These are phyloP conservation scores for Rosa multiflora DNA, from an alignment of 306 rosid genomes.

Conservation along the genomic window DNA sequence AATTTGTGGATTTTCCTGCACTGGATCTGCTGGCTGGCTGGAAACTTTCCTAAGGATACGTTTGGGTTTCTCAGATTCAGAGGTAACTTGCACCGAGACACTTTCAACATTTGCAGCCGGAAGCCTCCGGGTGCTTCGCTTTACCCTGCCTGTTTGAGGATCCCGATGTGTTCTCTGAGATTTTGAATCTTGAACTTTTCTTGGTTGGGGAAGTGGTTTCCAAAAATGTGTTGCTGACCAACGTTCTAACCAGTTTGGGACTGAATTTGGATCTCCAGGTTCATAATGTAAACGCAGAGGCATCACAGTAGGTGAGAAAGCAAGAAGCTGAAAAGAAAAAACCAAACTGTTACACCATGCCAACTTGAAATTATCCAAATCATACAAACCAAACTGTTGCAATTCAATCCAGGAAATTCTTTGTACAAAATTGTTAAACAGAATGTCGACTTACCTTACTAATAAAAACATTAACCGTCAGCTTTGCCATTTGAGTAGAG, in stretches of 20 bases:
- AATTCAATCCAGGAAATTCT: neutral
- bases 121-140: conserved; percentile 61
- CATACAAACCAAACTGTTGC: neutral
- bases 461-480: conserved; percentile 62
- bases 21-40: conserved; percentile 58
- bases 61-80: conserved; percentile 88
- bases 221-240: conserved; percentile 82
- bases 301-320: conserved; percentile 60
- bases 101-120: conserved; percentile 51
- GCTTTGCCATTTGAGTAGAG: conserved; percentile 49
- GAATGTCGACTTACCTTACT: conserved; percentile 53
- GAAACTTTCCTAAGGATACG: conserved; percentile 59
- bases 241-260: conserved; percentile 73
- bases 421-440: neutral
- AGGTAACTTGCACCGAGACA: conserved; percentile 47
- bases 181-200: conserved; percentile 60
- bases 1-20: conserved; percentile 78
- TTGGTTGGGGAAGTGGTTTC: conserved; percentile 79
- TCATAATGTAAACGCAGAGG: conserved; percentile 70
- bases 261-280: conserved; percentile 79
- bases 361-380: neutral
- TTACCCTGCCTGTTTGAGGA: conserved; percentile 65
- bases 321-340: conserved; percentile 64
- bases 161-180: conserved; percentile 69
- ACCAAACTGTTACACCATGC: conserved; percentile 32